Evolutionary conservation across 139 green algal genomes (phyloP).

Genomic region (Haematococcus sp.): DNA sequence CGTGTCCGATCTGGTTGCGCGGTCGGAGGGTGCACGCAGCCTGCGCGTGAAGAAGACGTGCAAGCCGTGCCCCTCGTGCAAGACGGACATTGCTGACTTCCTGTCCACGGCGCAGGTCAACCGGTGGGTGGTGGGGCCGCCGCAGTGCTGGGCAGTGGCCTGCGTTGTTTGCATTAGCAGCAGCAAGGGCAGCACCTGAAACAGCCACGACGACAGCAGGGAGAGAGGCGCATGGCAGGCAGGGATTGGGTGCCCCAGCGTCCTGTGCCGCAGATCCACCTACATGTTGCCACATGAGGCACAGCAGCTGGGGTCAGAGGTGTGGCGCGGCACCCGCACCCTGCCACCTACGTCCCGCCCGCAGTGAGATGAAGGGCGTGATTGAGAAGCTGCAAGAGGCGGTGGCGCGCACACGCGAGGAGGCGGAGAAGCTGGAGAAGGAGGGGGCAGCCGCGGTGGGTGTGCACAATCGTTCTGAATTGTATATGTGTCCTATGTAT

Average conservation of each 20-base stretch:
- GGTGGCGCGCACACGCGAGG: conserved; percentile 18
- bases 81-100: conserved; percentile 77
- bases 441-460: background rate
- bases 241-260: no score
- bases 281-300: background rate
- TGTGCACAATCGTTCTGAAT: no score
- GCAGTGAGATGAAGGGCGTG: conserved; percentile 60
- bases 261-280: no score
- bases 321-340: no score
- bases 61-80: conserved; percentile 64
- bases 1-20: conserved; percentile 12
- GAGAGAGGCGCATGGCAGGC: no score
- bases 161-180: background rate
- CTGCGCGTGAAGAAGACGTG: conserved; percentile 69
- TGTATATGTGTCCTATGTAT: no score
- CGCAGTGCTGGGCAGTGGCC: no score
- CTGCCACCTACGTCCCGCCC: background rate
- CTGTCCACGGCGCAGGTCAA: conserved; percentile 65
- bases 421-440: conserved; percentile 32
- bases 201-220: no score
- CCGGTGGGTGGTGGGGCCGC: conserved; percentile 26
- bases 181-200: no score
- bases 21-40: conserved; percentile 4
- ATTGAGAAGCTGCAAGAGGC: conserved; percentile 48
- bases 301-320: background rate